Evolutionary conservation across 768 basidiomycete species (phyloP).

Genomic region (Auricularia auricula-judae): DNA sequence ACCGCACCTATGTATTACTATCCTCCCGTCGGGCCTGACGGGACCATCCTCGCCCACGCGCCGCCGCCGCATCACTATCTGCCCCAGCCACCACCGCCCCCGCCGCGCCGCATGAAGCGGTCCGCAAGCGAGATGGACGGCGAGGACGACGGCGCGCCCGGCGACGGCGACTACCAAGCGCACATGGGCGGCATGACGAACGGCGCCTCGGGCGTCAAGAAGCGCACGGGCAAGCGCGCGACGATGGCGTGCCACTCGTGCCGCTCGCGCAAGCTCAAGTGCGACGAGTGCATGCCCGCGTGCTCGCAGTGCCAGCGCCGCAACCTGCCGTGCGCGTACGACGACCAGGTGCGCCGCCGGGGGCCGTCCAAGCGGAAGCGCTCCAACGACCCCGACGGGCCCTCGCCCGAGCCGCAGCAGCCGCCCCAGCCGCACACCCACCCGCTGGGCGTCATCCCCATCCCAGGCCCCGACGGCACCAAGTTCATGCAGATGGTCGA

Average conservation of each 20-base stretch:
- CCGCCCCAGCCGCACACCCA: background rate
- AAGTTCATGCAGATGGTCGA: constrained; percentile 1
- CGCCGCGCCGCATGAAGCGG: background rate
- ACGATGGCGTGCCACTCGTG: background rate
- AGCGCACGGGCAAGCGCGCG: background rate
- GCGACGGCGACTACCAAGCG: background rate
- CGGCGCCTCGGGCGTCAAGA: background rate
- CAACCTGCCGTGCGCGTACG: background rate
- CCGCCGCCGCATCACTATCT: background rate
- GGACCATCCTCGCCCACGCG: background rate
- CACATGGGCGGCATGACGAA: no score
- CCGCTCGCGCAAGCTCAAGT: constrained; percentile 6
- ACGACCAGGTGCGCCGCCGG: constrained; percentile 1
- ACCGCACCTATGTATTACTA: background rate
- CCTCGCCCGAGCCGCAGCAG: background rate
- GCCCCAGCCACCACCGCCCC: background rate
- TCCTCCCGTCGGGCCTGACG: background rate
- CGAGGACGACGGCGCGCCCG: background rate
- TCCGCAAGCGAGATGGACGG: background rate
- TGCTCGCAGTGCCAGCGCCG: constrained; percentile 1
- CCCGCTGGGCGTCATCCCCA: background rate
- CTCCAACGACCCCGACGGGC: background rate
- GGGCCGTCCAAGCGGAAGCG: background rate
- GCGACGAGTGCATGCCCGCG: constrained; percentile 3
- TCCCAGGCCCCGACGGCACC: background rate